Base-by-base conservation (phyloP, 768 basidiomycete genomes). In the Termitomyces sp. region DNA sequence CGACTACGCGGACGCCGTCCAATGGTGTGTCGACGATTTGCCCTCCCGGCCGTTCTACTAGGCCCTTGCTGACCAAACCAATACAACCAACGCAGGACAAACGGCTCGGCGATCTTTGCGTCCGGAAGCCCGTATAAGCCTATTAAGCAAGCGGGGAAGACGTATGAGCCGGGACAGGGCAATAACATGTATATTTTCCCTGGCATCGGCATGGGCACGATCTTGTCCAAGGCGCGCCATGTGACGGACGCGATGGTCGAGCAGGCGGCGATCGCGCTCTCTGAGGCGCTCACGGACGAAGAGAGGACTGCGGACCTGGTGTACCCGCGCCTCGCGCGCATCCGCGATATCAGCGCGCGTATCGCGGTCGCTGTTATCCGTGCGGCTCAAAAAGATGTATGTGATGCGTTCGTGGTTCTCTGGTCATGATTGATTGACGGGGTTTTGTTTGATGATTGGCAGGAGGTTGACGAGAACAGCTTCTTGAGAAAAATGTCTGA, bases 131-230 rank as follows among this genome's bases (percentile, higher is more conserved):
- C 90, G 0, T 92, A 89, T 75, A 72, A 78, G 18, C 69, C 80
- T 3, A 71, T 84, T 48, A 75, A 77, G 50, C 79, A 73, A 66
- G 70, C 79, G 36, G 82, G 81, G 28, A 79, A 74, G 48, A 61
- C 65, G 0, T 74, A 82, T 61, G 84, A 86, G 61, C 82, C 90
- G 1, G 88, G 86, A 0, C 90, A 92, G 69, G 88, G 89, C 10
- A 92, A 92, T 71, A 92, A 91, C 72, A 87, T 90, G 86, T 86
- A 85, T 70, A 83, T 85, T 64, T 84, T 83, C 71, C 81, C 80
- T 18, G 79, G 80, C 18, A 72, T 89, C 58, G 88, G 87, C 1
- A 72, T 88, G 60, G 87, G 87, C 5, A 66, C 82, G 9, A 83
- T 88, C 64, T 73, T 88, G 46, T 75, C 82, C 61, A 78, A 81